Conservation (phyloP, 2,329 filamentous ascomycete genomes). For the Aspergillus sp. region DNA sequence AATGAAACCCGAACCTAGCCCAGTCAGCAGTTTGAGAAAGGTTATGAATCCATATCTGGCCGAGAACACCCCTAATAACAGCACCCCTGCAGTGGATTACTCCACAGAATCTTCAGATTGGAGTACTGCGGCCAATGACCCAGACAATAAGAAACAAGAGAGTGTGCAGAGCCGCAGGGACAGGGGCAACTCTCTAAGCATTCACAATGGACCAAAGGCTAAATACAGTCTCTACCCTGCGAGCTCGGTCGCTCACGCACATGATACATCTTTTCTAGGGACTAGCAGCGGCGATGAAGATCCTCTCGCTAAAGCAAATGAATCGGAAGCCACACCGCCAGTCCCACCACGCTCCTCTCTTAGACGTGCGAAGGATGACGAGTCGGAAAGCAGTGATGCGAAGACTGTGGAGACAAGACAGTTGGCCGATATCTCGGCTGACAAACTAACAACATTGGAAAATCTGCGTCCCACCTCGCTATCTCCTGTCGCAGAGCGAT, state of each 20-base stretch:
- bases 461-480: conserved; percentile 18
- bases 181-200: conserved; percentile 26
- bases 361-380: conserved; percentile 5
- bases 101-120: conserved; percentile 25
- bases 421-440: conserved; percentile 1
- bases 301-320: conserved; percentile 18
- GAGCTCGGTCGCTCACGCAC: conserved; percentile 19
- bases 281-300: conserved; percentile 39
- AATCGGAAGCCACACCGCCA: conserved; percentile 20
- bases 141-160: conserved; percentile 19
- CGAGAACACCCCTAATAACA: conserved; percentile 21
- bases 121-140: conserved; percentile 17
- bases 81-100: conserved; percentile 18
- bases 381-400: conserved; percentile 9
- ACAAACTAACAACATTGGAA: conserved; percentile 14
- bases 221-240: conserved; percentile 31
- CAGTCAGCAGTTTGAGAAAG: conserved; percentile 77
- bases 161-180: conserved; percentile 21
- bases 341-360: conserved; percentile 12
- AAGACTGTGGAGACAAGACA: conserved; percentile 11
- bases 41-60: conserved; percentile 82
- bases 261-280: conserved; percentile 35
- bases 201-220: conserved; percentile 23
- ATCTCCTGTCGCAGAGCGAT: conserved; percentile 30
- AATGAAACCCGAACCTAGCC: conserved; percentile 51